Evolutionary conservation across 2,329 filamentous ascomycete genomes (phyloP).

Genomic region (Trematosphaeria pertusa): DNA sequence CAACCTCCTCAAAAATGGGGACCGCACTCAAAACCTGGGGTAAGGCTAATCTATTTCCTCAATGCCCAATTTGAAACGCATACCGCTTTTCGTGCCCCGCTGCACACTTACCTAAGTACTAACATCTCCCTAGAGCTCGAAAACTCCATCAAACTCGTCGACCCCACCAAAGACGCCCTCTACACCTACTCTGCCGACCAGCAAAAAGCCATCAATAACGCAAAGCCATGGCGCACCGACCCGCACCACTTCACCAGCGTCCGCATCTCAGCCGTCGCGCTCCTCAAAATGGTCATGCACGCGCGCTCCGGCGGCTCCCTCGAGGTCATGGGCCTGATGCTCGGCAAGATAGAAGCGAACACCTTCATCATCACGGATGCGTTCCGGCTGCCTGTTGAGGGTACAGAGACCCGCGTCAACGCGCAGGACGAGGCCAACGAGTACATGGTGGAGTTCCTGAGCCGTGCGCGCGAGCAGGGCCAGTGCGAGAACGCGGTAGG

Average conservation of each 20-base stretch:
- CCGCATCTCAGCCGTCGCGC: constrained; percentile 88
- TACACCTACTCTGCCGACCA: constrained; percentile 78
- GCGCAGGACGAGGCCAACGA: constrained; percentile 96
- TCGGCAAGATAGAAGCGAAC: constrained; percentile 86
- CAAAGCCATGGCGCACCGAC: constrained; percentile 78
- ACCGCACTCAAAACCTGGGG: constrained; percentile 48
- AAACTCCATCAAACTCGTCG: constrained; percentile 80
- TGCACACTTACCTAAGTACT: constrained; percentile 15
- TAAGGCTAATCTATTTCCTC: constrained; percentile 27
- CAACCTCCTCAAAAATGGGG: constrained; percentile 33
- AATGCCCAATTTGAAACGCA: too few relatives aligned
- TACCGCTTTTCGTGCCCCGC: constrained; percentile 19
- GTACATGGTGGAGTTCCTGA: constrained; percentile 89
- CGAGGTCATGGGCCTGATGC: constrained; percentile 98
- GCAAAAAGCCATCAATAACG: constrained; percentile 70
- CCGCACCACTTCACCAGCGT: constrained; percentile 91
- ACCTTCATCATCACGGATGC: constrained; percentile 93
- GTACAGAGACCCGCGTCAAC: constrained; percentile 98
- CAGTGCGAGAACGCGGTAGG: constrained; percentile 91
- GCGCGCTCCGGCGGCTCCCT: constrained; percentile 90
- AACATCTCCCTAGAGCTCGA: constrained; percentile 74
- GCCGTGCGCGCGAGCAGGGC: constrained; percentile 75
- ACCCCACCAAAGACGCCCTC: constrained; percentile 86
- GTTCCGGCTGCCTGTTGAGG: constrained; percentile 92
- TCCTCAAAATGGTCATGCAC: constrained; percentile 99